Evolutionary conservation across 306 rosid species (phyloP), one percentile per base, ranked within the genome.

Genomic region (Crotalaria pallida): DNA sequence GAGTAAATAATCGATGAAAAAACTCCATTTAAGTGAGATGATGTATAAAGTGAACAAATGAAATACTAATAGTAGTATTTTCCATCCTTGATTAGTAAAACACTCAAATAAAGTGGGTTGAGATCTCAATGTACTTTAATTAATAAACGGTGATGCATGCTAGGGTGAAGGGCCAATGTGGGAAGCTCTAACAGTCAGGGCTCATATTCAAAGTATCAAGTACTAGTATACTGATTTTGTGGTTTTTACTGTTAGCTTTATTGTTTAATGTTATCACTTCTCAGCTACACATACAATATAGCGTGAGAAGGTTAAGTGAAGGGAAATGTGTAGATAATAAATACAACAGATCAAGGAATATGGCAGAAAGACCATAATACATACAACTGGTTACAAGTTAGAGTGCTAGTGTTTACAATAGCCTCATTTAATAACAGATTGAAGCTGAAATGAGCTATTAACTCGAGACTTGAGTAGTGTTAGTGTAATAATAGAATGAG

Each of bases 401-500:
- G 78, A 41, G 79, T 27, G 83, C 66, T 52, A 69, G 78, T 40
- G 82, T 27, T 74, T 74, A 79, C 87, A 82, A 63, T 80, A 31
- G 84, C 89, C 84, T 69, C 78, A 67, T 71, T 67, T 65, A 64
- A 62, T 80, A 53, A 77, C 73, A 69, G 55, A 79, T 80, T 77
- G 85, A 81, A 75, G 76, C 72, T 58, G 80, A 64, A 49, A 73
- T 76, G 45, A 58, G 77, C 70, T 52, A 61, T 41, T 31, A 31
- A 31, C 26, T 29, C 61, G 55, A 66, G 71, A 78, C 69, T 65
- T 58, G 53, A 36, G 79, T 49, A 67, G n/a, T n/a, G n/a, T n/a
- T 63, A 68, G 60, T 66, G 44, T 47, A 63, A 71, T 47, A 63
- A 71, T 51, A 64, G 53, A 73, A 21, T 67, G 34, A 67, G 61